phyloP scores from a whole-genome alignment of 805 yeast genomes.

The Candida nanaspora region DNA sequence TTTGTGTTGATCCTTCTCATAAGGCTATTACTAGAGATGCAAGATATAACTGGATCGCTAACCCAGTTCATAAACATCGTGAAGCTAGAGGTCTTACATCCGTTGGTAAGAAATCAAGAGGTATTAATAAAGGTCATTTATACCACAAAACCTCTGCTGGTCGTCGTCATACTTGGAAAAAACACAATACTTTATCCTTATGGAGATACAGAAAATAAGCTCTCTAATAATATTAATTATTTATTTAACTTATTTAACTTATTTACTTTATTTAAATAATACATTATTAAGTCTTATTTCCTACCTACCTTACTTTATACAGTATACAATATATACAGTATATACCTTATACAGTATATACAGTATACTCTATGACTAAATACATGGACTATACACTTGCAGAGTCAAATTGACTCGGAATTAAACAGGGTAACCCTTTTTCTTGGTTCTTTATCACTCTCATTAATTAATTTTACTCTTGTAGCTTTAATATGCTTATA shows the following conservation, averaged over 20 bases:
- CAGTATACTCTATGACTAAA: too few relatives aligned
- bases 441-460: too few relatives aligned
- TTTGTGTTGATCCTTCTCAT: conserved; percentile 96
- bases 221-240: not conserved
- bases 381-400: too few relatives aligned
- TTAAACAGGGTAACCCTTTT: too few relatives aligned
- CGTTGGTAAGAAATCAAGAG: conserved; percentile 98
- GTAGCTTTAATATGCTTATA: too few relatives aligned
- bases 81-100: conserved; percentile 98
- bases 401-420: too few relatives aligned
- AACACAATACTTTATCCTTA: conserved; percentile 94
- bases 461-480: too few relatives aligned
- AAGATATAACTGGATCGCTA: conserved; percentile 98
- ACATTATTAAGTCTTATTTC: too few relatives aligned
- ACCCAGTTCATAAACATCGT: conserved; percentile 99
- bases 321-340: too few relatives aligned
- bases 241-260: not conserved
- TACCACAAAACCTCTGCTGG: conserved; percentile 98
- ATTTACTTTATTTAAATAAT: not conserved
- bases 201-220: conserved; percentile 97
- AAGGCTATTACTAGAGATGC: conserved; percentile 98
- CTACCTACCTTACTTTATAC: too few relatives aligned
- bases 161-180: conserved; percentile 99
- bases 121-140: conserved; percentile 99
- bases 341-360: too few relatives aligned